phyloP scores from a whole-genome alignment of 192 early-diverging fungal species.

The Spinellus fusiger region DNA sequence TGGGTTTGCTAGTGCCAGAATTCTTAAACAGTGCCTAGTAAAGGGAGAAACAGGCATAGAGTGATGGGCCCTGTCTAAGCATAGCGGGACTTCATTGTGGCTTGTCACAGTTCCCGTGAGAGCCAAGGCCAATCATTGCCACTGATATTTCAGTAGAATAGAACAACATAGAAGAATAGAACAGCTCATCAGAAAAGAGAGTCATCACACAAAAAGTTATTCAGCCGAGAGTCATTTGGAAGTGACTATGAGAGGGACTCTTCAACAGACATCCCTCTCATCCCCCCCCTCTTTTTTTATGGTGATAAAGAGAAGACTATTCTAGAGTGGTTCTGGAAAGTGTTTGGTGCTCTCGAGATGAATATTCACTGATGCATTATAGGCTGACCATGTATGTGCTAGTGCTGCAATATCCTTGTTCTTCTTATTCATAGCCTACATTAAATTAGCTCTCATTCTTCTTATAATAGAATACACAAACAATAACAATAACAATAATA shows the following conservation, averaged over 20 bases:
- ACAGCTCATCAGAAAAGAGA: too few species aligned
- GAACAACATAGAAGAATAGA: too few species aligned
- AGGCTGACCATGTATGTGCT: slow-evolving; percentile 35
- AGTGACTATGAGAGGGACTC: too few species aligned
- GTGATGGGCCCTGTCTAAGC: neutral
- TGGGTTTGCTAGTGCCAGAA: too few species aligned
- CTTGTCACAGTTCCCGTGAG: neutral
- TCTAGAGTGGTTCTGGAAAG: slow-evolving; percentile 23
- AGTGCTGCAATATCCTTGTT: slow-evolving; percentile 29
- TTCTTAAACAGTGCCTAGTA: too few species aligned
- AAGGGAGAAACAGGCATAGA: neutral
- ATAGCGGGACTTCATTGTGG: neutral
- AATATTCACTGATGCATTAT: slow-evolving; percentile 29
- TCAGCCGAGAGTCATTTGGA: too few species aligned
- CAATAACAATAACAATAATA: neutral
- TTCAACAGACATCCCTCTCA: too few species aligned
- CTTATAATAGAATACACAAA: neutral
- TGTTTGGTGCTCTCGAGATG: slow-evolving; percentile 31
- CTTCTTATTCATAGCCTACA: slow-evolving; percentile 32
- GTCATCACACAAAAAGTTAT: too few species aligned
- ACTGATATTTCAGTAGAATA: too few species aligned
- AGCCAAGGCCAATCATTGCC: neutral
- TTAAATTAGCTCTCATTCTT: neutral
- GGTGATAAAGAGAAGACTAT: too few species aligned
- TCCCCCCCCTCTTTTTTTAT: too few species aligned